Evolutionary conservation across 306 rosid species (phyloP), one percentile per base, ranked within the genome.

Genomic region (Dryas octopetala): DNA sequence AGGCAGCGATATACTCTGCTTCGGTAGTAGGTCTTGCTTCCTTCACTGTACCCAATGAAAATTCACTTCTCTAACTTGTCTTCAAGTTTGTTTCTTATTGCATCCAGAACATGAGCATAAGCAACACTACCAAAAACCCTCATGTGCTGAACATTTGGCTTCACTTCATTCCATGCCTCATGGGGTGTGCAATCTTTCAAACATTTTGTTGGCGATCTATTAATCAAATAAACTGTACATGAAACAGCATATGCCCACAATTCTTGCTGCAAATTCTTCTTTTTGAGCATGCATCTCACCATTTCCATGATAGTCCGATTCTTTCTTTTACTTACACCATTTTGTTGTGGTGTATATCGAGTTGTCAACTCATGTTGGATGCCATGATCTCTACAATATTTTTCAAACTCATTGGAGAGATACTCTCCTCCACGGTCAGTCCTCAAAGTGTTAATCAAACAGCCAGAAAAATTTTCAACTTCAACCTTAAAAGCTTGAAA

Each of bases 261-360:
- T 23, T 23, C 23, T 23, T 23, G 23, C 23, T 23, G 23, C 23
- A 23, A 23, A 23, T 23, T 23, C 23, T 23, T 23, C 23, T 23
- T 23, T 23, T 23, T 60, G 8, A 28, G 65, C 65, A 60, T 60
- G 44, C 44, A 60, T 6, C 65, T 60, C 65, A 60, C 65, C 65
- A 60, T 60, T 8, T 60, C 65, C 65, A 60, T 60, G 38, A 60
- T 60, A 7, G 65, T 60, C 14, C 4, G 1, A 5, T 60, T 11
- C 11, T 26, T 60, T 23, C 44, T 60, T 15, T 4, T 60, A 23
- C 23, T 23, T 23, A 23, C 23, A 23, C 23, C 23, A 16, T 53
- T 53, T 53, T 53, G 26, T 16, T 53, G 9, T 15, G 26, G 59
- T 16, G 59, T 53, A 16, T 53, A 53, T 17, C 59, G 23, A 53